Evolutionary conservation across 805 yeast species (phyloP).

Genomic region (Ogataea ganodermae): DNA sequence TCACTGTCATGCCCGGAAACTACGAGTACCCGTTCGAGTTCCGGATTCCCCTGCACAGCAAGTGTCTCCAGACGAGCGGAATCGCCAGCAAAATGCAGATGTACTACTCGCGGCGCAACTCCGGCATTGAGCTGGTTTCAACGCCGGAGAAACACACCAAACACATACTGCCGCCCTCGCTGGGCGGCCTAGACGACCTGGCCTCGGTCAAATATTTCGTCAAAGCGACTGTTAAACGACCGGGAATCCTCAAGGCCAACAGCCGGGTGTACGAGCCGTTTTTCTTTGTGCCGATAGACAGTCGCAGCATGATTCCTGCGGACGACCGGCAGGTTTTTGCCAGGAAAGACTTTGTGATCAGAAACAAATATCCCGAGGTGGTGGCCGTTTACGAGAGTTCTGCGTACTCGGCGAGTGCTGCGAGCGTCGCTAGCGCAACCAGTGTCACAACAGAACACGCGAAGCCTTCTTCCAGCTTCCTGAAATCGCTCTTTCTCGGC

Average conservation of each 20-base stretch:
- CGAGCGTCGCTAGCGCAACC: constrained; percentile 3
- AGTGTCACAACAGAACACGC: not conserved
- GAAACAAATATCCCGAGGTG: constrained; percentile 44
- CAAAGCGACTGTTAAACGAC: constrained; percentile 59
- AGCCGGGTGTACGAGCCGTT: constrained; percentile 51
- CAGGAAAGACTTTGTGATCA: constrained; percentile 43
- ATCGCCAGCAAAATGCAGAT: constrained; percentile 15
- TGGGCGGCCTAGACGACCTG: constrained; percentile 23
- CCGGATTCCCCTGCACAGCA: constrained; percentile 43
- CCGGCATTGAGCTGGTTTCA: constrained; percentile 14
- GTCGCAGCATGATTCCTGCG: constrained; percentile 29
- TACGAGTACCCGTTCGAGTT: constrained; percentile 52
- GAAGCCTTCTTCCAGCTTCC: constrained; percentile 29
- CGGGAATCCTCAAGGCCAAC: constrained; percentile 50
- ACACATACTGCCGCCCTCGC: constrained; percentile 30
- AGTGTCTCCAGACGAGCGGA: constrained; percentile 34
- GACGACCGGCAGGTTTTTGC: constrained; percentile 46
- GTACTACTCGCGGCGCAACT: constrained; percentile 9
- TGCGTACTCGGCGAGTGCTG: constrained; percentile 4
- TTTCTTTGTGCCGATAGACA: constrained; percentile 51
- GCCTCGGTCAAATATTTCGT: constrained; percentile 54
- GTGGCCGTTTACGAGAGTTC: constrained; percentile 39
- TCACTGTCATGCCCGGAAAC: constrained; percentile 51
- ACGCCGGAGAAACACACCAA: constrained; percentile 20
- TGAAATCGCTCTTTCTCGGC: constrained; percentile 32